Evolutionary conservation across 345 rosid genomes (phyloP).

Genomic region (Linum tenue): DNA sequence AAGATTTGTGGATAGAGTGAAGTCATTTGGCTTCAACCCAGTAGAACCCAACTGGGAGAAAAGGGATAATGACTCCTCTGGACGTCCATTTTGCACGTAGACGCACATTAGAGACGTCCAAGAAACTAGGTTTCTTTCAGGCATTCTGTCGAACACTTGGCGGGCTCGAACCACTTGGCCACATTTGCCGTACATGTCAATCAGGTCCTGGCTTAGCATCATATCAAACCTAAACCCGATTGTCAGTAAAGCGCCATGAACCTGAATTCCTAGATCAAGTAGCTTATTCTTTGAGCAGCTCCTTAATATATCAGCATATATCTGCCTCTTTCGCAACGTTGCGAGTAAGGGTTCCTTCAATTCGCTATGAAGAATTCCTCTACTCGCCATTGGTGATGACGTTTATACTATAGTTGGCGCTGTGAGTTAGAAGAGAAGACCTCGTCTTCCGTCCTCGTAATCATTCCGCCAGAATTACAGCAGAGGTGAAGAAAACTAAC

Average conservation of each 20-base stretch:
- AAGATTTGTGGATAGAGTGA: constrained; percentile 58
- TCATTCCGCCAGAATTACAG: too few relatives aligned
- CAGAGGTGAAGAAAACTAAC: too few relatives aligned
- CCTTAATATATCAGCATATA: constrained; percentile 37
- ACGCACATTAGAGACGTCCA: constrained; percentile 89
- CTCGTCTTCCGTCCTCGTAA: too few relatives aligned
- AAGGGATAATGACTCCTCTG: constrained; percentile 33
- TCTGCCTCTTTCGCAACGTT: constrained; percentile 23
- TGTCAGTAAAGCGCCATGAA: constrained; percentile 39
- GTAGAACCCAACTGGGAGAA: constrained; percentile 39
- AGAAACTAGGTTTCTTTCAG: constrained; percentile 58
- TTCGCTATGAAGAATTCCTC: too few relatives aligned
- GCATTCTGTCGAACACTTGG: constrained; percentile 59
- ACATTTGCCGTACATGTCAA: constrained; percentile 58
- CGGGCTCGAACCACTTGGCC: constrained; percentile 33
- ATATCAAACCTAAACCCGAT: constrained; percentile 34
- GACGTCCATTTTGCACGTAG: constrained; percentile 35
- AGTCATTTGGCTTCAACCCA: constrained; percentile 54
- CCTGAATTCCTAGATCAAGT: constrained; percentile 47
- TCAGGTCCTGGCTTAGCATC: constrained; percentile 43
- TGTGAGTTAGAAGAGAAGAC: too few relatives aligned
- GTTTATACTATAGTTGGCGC: too few relatives aligned
- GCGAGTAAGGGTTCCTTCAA: too few relatives aligned
- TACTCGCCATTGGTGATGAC: too few relatives aligned
- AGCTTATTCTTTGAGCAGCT: constrained; percentile 39